Base-by-base conservation (phyloP, 345 rosid genomes). In the Mallotus nudiflorus region DNA sequence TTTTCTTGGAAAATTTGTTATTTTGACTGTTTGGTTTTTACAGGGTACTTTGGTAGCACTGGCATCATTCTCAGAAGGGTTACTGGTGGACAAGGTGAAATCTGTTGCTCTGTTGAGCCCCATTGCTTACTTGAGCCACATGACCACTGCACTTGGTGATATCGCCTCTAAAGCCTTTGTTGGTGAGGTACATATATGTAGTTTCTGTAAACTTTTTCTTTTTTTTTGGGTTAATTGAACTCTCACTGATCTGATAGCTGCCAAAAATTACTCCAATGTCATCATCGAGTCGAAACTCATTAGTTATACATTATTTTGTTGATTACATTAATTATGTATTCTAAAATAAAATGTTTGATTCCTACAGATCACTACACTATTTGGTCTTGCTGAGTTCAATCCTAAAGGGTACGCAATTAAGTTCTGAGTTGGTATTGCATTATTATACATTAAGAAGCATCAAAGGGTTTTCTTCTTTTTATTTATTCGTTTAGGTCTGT, bases 91-190 rank as follows among this genome's bases (percentile, higher is more conserved):
- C 73, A 80, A 75, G 77, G 65, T 92, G 65, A 83, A 66, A 73
- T 90, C 99, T 4, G 90, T 88, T 22, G 97, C 87, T 0, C 81
- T 95, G 67, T 71, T 95, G 42, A 87, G 99, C 77, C 99, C 97
- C 13, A 76, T 95, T 65, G 97, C 98, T 51, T 92, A 89, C 80
- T 84, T 95, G 82, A 90, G 92, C 86, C 84, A 89, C 81, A 92
- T 95, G 96, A 89, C 78, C 74, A 87, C 97, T 22, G 74, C 86
- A 42, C 75, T 95, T 20, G 97, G 86, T 9, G 78, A 75, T 67
- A 25, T 79, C 53, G 92, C 97, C 24, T 91, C 96, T 65, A 84
- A 44, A 82, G 11, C 85, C 65, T 89, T 91, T 72, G 74, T 85
- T 56, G 97, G 95, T 9, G 99, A 95, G 96, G 98, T 91, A 50